Evolutionary conservation across 495 filamentous ascomycete genomes (phyloP), one percentile per base, ranked within the genome.

Genomic region (Aspergillus coremiiformis): DNA sequence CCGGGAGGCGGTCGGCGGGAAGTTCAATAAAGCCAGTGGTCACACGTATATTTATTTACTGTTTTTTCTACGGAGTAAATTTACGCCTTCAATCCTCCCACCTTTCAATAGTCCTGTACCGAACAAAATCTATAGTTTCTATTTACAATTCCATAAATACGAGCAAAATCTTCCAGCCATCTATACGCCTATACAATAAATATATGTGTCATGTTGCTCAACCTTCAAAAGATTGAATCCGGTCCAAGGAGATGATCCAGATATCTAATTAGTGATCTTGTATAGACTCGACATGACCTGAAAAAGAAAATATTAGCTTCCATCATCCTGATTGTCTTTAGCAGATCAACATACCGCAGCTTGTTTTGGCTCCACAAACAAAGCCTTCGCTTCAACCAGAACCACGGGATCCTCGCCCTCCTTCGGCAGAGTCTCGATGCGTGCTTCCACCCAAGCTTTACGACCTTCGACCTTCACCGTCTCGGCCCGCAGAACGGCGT

Each of bases 391-490:
- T 69, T 90, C 85, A 23, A 81, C 86, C 41, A 93, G 68, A 21
- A 90, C 78, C 10, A 78, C 62, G 9, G 86, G 83, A 33, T 77
- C 78, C 61, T 82, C 72, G 15, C 79, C 81, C 33, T 77, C 77
- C 44, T 70, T 74, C 32, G 82, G 80, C 11, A 96, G 74, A 20
- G 89, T 86, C 78, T 96, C 92, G 58, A 98, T 86, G 56, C 82
- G 80, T 19, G 89, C 94, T 69, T 90, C 84, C 5, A 96, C 91
- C 92, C 92, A 98, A 19, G 91, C 93, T 68, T 98, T 98, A 54
- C 93, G 78, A 5, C 93, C 94, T 64, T 97, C 92, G 8, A 90
- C 87, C 73, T 87, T 94, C 19, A 81, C 80, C 15, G 90, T 96
- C 60, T 82, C 81, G 17, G 89, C 94, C 48, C 79, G 79, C 41